phyloP scores from a whole-genome alignment of 306 rosid genomes.

The Pueraria montana region DNA sequence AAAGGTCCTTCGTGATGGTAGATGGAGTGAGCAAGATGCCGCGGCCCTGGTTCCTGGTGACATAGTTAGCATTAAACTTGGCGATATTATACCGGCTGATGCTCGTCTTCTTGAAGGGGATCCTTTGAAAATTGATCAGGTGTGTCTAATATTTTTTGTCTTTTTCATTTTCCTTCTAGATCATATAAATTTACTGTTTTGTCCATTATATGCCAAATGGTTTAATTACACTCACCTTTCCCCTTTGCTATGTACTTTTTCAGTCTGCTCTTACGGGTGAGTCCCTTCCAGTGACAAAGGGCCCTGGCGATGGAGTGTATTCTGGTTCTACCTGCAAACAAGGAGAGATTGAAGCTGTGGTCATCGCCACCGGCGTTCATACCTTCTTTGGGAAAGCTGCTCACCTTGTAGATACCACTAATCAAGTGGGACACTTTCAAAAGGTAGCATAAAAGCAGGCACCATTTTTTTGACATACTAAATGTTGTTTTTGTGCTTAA shows the following conservation, averaged over 20 bases:
- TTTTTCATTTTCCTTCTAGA: neutral
- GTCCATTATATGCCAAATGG: neutral
- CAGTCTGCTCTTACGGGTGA: constrained; percentile 96
- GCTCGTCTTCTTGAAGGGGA: constrained; percentile 97
- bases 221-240: neutral
- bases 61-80: constrained; percentile 82
- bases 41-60: constrained; percentile 85
- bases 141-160: neutral
- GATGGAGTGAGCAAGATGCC: constrained; percentile 90
- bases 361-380: constrained; percentile 94
- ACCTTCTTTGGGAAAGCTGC: constrained; percentile 97
- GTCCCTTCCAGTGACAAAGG: constrained; percentile 88
- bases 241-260: constrained; percentile 48
- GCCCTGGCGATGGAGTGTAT: constrained; percentile 92
- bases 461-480: neutral
- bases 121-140: constrained; percentile 95
- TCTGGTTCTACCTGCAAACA: constrained; percentile 97
- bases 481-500: neutral
- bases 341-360: constrained; percentile 94
- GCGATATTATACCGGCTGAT: constrained; percentile 87
- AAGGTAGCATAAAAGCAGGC: constrained; percentile 58
- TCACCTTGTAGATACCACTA: constrained; percentile 90
- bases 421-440: constrained; percentile 97
- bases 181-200: neutral
- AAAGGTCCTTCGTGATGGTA: constrained; percentile 92